Evolutionary conservation across 139 green algal species (phyloP), one percentile per base, ranked within the genome.

Genomic region (Chloropicon primus): DNA sequence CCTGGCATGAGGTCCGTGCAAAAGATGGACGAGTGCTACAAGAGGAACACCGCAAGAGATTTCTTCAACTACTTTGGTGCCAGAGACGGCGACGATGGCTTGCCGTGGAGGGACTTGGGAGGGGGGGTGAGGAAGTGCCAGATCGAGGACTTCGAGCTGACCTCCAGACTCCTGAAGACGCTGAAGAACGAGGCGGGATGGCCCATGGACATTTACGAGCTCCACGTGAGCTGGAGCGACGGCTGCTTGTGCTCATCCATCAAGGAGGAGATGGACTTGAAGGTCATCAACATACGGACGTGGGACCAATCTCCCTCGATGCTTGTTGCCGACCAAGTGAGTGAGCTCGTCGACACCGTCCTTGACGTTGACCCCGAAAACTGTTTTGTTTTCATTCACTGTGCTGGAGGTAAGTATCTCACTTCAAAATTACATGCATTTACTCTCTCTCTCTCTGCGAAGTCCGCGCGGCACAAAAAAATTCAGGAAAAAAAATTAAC

Each of bases 1-100:
- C 21, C 25, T 27, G 23, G 24, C 23, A 24, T 54, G 24, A 2
- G 26, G 2, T 28, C 25, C 2, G 23, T 22, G 2, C 23, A 28
- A 24, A 41, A 2, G 24, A 41, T 2, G 21, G 21, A 28, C 25
- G 10, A 22, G 25, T 54, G 23, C 23, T 76, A 76, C 73, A 76
- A 76, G 25, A 26, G 22, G 24, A 28, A 28, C 73, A 54, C 25
- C 23, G 73, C 25, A 5, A 27, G 73, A 2, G 73, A 76, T 25
- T 76, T 76, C 73, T 76, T 76, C 73, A 76, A 76, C 73, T 76
- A 29, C 25, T 76, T 76, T 27, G 73, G 73, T 25, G 27, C 73
- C 2, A 23, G 21, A 2, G 28, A 76, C n/a, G 73, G 73, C 23
- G 73, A 76, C n/a, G 73, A 76, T 5, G 73, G 73, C n/a, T 23